These are phyloP conservation scores for Mrakia gelida DNA, from an alignment of 768 basidiomycete genomes.

Conservation along the genomic window DNA sequence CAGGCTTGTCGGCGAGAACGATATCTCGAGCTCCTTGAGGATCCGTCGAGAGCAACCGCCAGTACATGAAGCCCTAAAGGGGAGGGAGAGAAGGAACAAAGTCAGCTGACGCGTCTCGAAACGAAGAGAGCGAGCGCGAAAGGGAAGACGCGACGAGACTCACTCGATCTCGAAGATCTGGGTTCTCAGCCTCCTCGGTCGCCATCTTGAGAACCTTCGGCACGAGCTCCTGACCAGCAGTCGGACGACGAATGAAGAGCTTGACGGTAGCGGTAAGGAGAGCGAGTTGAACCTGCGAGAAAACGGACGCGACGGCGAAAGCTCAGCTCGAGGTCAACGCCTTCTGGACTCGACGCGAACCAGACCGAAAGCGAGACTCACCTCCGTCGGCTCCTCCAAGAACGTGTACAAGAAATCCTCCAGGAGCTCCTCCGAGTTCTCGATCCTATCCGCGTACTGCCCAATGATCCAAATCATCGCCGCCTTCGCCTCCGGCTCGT, in stretches of 20 bases:
- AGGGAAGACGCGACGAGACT: conserved; percentile 24
- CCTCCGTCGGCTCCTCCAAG: conserved; percentile 89
- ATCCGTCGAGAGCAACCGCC: conserved; percentile 92
- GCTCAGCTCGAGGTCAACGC: conserved; percentile 43
- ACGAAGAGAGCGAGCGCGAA: background rate
- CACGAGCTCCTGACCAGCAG: conserved; percentile 79
- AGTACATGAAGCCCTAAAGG: conserved; percentile 87
- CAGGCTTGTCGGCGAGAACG: conserved; percentile 86
- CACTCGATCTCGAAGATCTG: conserved; percentile 83
- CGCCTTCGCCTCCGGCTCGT: conserved; percentile 97
- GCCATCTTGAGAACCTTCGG: conserved; percentile 95
- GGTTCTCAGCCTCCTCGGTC: conserved; percentile 96
- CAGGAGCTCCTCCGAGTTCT: conserved; percentile 90
- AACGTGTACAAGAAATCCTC: conserved; percentile 87
- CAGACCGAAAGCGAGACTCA: conserved; percentile 46
- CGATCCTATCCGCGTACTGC: conserved; percentile 94
- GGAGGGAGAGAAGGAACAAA: background rate
- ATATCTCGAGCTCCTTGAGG: conserved; percentile 82
- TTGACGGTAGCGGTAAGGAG: conserved; percentile 92
- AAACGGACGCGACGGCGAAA: no score
- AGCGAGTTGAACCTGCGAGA: conserved; percentile 80
- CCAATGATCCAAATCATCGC: conserved; percentile 99
- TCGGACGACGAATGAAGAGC: conserved; percentile 87
- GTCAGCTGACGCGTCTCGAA: background rate
- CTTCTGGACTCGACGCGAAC: background rate